phyloP scores from a whole-genome alignment of 768 basidiomycete species.

The Neoboletus brunneissimus region DNA sequence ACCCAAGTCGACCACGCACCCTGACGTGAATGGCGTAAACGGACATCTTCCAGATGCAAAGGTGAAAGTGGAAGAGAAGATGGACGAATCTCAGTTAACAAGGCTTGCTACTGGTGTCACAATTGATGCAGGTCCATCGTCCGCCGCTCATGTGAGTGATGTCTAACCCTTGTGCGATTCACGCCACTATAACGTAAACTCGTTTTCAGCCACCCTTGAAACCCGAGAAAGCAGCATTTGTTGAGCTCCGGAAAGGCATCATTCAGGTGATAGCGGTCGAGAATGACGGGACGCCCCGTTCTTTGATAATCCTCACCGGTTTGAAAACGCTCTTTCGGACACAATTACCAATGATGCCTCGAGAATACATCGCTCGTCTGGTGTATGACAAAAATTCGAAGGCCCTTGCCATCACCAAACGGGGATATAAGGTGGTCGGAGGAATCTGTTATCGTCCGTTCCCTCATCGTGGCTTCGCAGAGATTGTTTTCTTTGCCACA shows the following conservation, averaged over 20 bases:
- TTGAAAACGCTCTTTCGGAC: constrained; percentile 96
- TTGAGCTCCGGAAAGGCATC: constrained; percentile 78
- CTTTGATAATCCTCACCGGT: constrained; percentile 85
- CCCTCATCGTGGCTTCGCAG: constrained; percentile 90
- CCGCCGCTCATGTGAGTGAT: constrained; percentile 46
- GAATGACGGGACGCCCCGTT: constrained; percentile 74
- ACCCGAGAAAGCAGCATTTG: constrained; percentile 72
- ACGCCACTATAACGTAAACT: neutral
- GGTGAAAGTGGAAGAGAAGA: constrained; percentile 73
- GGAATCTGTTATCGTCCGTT: constrained; percentile 98
- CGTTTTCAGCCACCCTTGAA: constrained; percentile 48
- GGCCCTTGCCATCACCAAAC: constrained; percentile 89
- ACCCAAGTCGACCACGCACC: constrained; percentile 42
- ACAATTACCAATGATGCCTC: constrained; percentile 97
- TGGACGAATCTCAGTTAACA: constrained; percentile 74
- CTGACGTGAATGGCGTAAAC: constrained; percentile 39
- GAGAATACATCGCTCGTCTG: constrained; percentile 95
- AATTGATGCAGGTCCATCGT: constrained; percentile 56
- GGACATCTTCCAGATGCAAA: constrained; percentile 49
- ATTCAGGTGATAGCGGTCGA: constrained; percentile 83
- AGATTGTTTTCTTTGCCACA: constrained; percentile 98
- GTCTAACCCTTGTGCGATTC: neutral
- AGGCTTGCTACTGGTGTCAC: constrained; percentile 80
- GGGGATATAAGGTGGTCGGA: constrained; percentile 93
- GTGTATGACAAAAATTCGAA: constrained; percentile 94